Evolutionary conservation across 257 asterid genomes (phyloP), one percentile per base, ranked within the genome.

Genomic region (Solanum megistacrolobum): DNA sequence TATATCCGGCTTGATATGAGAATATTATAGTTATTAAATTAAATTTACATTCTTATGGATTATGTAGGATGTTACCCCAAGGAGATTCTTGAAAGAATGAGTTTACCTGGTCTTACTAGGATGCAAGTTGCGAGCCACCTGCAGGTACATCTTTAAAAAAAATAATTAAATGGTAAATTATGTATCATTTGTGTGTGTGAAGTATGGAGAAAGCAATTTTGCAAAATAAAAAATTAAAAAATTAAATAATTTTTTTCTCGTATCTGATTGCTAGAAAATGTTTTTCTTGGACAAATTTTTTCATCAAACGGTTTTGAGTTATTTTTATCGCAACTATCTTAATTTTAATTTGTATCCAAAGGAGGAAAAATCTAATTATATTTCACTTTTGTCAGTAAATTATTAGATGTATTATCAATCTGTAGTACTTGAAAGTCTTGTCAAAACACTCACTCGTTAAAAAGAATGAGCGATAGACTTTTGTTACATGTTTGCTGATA

Each of bases 101-200:
- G 88, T 11, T 91, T 89, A 3, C 73, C 89, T 38, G 89, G 90
- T 11, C 89, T 91, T 35, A 91, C 92, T 1, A 89, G 90, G 73
- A 88, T 91, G 92, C 92, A 89, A 88, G 89, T 89, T 4, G 92
- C 92, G 1, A 91, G 91, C 36, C 91, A 91, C 71, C 91, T 87
- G 9, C 92, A 91, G 89, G 92, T 91, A 74, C 25, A 14, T 84
- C 5, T n/a, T 21, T 35, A 0, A 0, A 20, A 36, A 23, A 35
- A 5, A 20, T 3, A 43, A 12, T 2, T 10, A 20, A 16, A 0
- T 34, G 82, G 1, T 32, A 73, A 35, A 34, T 73, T 35, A 34
- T 73, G 82, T 32, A 20, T 35, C 9, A 20, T 32, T 73, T 73
- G 82, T 25, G 74, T 5, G 34, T 66, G 14, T 27, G 6, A 4